Evolutionary conservation across 164 flowering plant genomes (phyloP), one percentile per base, ranked within the genome.

Genomic region (Aristolochia fimbriata): DNA sequence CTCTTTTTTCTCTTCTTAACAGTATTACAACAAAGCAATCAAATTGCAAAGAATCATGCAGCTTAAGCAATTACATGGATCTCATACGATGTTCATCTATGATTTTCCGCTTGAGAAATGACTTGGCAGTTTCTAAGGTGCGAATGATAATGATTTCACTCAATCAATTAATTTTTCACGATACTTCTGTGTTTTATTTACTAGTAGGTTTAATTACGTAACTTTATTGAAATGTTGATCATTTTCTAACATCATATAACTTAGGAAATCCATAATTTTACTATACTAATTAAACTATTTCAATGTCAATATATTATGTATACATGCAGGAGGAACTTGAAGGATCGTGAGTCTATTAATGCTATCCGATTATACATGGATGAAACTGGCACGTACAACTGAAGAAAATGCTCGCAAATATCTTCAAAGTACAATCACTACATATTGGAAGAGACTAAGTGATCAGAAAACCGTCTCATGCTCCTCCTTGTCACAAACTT

Each of bases 91-190:
- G 60, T 31, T 50, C 72, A 0, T 70, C 83, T 3, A 56, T 76
- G 31, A 66, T 79, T 20, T 51, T 79, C 43, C 75, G 83, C 13
- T 80, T 79, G 6, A 68, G 61, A 61, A 76, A 79, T 37, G 78
- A 79, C 46, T 67, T 74, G 5, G 80, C 67, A 45, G 72, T 75
- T 55, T 70, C 71, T 6, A 31, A 70, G 59, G 79, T 78, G 43
- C 27, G 20, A 27, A 27, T 2, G 5, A 27, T 27, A 27, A 27
- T 27, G 2, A 27, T 27, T 27, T 27, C 30, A 27, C 30, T 27
- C 5, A 2, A 27, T 27, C 30, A 27, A 27, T 2, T 27, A 27
- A 27, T 27, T 2, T 27, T n/a, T n/a, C n/a, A n/a, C n/a, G n/a
- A 27, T 27, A 27, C n/a, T 27, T 27, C 2, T 27, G 3, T 27